Evolutionary conservation across 805 yeast genomes (phyloP).

Genomic region (Suhomyces tanzawaensis): DNA sequence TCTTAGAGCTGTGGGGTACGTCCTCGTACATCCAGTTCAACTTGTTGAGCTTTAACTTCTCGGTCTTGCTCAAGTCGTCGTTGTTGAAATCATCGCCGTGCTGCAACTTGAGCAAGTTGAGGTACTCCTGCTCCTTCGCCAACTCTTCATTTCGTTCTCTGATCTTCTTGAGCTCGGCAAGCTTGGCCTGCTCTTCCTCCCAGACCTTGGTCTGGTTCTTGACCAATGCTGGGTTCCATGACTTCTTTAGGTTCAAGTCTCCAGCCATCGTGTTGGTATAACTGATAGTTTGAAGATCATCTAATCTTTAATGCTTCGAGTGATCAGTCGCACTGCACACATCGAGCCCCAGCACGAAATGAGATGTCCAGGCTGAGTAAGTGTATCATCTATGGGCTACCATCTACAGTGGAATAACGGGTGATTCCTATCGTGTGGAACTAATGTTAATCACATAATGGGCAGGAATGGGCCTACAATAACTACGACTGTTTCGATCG

Average conservation of each 20-base stretch:
- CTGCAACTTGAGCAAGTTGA: conserved; percentile 51
- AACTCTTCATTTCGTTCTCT: conserved; percentile 64
- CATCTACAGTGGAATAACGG: no score
- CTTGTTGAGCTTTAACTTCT: conserved; percentile 41
- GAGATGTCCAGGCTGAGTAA: no score
- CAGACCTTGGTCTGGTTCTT: conserved; percentile 85
- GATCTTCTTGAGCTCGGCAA: conserved; percentile 65
- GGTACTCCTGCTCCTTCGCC: conserved; percentile 56
- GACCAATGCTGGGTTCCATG: conserved; percentile 92
- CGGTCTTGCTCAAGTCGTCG: conserved; percentile 16
- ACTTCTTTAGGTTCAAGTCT: conserved; percentile 84
- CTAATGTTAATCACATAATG: no score
- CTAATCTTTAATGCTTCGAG: no score
- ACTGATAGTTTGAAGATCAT: no score
- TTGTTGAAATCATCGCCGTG: conserved; percentile 36
- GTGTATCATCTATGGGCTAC: no score
- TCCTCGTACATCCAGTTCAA: conserved; percentile 88
- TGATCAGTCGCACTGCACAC: no score
- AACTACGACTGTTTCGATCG: no score
- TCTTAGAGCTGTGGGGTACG: conserved; percentile 27
- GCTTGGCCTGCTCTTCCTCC: conserved; percentile 73
- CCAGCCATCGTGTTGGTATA: conserved; percentile 55
- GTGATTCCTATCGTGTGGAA: no score
- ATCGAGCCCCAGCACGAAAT: no score
- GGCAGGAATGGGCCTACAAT: no score